phyloP scores from a whole-genome alignment of 2,329 filamentous ascomycete species.

The Ophiostoma novo-ulmi region DNA sequence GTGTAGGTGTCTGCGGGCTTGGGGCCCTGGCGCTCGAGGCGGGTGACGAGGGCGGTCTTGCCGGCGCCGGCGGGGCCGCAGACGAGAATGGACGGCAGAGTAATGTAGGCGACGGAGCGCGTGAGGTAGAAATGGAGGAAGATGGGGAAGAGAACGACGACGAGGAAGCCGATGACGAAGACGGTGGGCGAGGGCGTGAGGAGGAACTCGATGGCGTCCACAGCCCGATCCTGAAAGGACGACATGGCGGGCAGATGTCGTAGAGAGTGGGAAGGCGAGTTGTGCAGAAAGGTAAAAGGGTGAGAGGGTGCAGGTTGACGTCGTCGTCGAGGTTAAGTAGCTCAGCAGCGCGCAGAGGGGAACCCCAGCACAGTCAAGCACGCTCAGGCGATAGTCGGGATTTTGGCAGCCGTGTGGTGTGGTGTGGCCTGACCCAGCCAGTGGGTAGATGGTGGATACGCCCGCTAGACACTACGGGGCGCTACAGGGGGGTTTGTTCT shows the following conservation, averaged over 20 bases:
- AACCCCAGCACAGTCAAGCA: too few species aligned
- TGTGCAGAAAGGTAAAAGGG: not conserved
- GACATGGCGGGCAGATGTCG: constrained; percentile 19
- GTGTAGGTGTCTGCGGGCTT: constrained; percentile 48
- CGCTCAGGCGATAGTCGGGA: not conserved
- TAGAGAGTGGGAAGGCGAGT: not conserved
- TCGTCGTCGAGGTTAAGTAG: not conserved
- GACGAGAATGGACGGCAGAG: constrained; percentile 71
- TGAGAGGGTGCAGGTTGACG: not conserved
- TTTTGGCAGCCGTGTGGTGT: constrained; percentile 10
- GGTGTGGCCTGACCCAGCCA: constrained; percentile 11
- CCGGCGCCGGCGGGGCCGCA: constrained; percentile 76
- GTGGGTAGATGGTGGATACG: not conserved
- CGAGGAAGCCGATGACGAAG: constrained; percentile 62
- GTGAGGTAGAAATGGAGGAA: constrained; percentile 73
- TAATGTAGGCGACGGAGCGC: constrained; percentile 58
- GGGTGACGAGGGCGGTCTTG: constrained; percentile 82
- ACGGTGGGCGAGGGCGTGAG: constrained; percentile 56
- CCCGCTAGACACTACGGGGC: not conserved
- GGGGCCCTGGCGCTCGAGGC: constrained; percentile 54
- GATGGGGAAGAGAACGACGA: constrained; percentile 69
- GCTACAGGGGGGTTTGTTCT: too few species aligned
- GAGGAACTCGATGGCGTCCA: constrained; percentile 46
- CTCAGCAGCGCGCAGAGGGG: not conserved
- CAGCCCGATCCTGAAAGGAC: constrained; percentile 30